Evolutionary conservation across 164 flowering plant genomes (phyloP), one percentile per base, ranked within the genome.

Genomic region (Stephania cephalantha): DNA sequence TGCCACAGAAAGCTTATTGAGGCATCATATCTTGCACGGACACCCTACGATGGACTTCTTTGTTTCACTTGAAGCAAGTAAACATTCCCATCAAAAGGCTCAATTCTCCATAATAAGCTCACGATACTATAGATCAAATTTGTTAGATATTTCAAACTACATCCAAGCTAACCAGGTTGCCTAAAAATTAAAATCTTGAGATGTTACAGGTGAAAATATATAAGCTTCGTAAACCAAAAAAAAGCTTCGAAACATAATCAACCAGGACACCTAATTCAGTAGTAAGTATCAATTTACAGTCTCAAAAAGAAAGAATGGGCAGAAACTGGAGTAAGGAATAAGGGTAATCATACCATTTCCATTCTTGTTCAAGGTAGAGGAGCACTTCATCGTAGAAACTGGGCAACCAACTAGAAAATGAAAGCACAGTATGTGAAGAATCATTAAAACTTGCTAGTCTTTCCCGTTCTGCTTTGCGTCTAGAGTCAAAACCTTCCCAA

Each of bases 311-410:
- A 61, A 61, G 25, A n/a, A n/a, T 5, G 22, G 18, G 20, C n/a
- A 17, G 20, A 61, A 20, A 61, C 25, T 61, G 66, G 66, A 61
- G 66, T 18, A 35, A 61, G 20, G 7, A 20, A 46, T 48, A 52
- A 35, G 42, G 42, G 1, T 12, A 29, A 75, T 12, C 83, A 46
- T 94, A 96, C 99, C 99, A 96, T 79, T 96, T 96, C 99, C 99
- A 96, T 81, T 96, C 99, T 80, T 94, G 97, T 81, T 96, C 99
- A 74, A 96, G 94, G 85, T 91, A 91, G 69, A 92, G 96, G 20
- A 96, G 88, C 82, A 92, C 82, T 80, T 94, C 97, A 82, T 96
- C 98, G 78, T 91, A 94, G 85, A 94, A 96, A 82, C 81, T 89
- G 58, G 98, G 97, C 85, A 96, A 81, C 99, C 98, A 96, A 74